Base-by-base conservation (phyloP, 306 rosid genomes). In the Quercus agrifolia region DNA sequence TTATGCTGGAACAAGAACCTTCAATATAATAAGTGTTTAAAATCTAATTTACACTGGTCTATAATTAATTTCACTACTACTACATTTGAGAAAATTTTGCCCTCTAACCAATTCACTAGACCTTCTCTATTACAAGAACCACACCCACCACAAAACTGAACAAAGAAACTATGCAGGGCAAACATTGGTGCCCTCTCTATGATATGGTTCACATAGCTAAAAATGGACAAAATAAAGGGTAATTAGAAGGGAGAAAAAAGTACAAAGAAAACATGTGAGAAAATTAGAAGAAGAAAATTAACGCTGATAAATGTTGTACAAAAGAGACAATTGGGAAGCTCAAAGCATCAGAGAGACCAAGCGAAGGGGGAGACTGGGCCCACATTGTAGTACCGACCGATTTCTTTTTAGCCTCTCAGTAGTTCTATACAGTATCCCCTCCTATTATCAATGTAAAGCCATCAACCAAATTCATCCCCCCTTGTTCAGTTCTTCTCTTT, bases 351-450 rank as follows among this genome's bases (percentile, higher is more conserved):
- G 71, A 57, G 84, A 73, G 74, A 72, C 85, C 86, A 67, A 82
- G 79, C 59, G 77, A 82, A 74, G 68, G 80, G 77, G 72, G 71
- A 72, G 58, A 74, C 63, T 61, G 54, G 75, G 79, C 83, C 86
- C 86, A 55, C 70, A 81, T 82, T 71, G 82, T 85, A 74, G 80
- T 81, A 77, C 72, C 80, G 62, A 82, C 72, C 78, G 44, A 77
- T 83, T 78, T 77, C 66, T 85, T 77, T 76, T 76, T 78, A 38
- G 77, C 80, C 86, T 71, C 81, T 67, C 71, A 28, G 84, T 71
- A 76, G 83, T 85, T 79, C 89, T 86, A 87, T 89, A 90, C 95
- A 89, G 88, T 78, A 87, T 83, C 74, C 80, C 80, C 87, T 75
- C 86, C 70, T 70, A 77, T 74, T 78, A 74, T 74, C 74, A 25